Evolutionary conservation across 306 rosid genomes (phyloP).

Genomic region (Cicer chorassanicum): DNA sequence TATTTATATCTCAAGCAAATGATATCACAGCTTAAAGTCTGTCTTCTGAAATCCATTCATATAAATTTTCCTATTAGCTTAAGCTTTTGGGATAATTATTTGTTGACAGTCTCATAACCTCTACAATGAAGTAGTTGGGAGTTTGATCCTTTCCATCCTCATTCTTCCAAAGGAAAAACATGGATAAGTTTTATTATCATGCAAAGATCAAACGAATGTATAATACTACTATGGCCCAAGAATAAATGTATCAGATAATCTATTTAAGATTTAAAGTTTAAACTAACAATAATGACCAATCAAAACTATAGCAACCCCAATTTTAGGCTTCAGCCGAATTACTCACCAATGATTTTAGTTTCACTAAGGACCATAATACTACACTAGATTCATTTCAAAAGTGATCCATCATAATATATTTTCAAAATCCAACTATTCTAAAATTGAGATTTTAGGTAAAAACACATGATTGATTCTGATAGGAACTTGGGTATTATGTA

Average conservation of each 20-base stretch:
- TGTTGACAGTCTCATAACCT: slow-evolving; percentile 3
- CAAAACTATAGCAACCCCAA: not conserved
- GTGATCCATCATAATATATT: not conserved
- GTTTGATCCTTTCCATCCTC: not conserved
- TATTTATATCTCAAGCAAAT: slow-evolving; percentile 36
- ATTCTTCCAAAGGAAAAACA: not conserved
- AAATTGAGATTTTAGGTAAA: not conserved
- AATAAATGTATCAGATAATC: not conserved
- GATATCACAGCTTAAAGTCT: not conserved
- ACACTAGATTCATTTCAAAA: not conserved
- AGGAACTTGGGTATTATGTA: not conserved
- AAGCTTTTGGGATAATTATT: slow-evolving; percentile 6
- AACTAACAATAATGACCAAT: not conserved
- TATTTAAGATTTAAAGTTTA: slow-evolving; percentile 12
- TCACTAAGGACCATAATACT: not conserved
- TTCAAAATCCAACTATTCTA: not conserved
- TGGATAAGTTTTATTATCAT: slow-evolving; percentile 3
- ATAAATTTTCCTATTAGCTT: not conserved
- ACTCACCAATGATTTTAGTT: slow-evolving; percentile 5
- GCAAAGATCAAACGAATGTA: slow-evolving; percentile 22
- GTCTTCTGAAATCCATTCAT: not conserved
- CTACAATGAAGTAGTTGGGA: slow-evolving; percentile 5
- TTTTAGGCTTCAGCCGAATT: not conserved
- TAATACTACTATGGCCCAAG: not conserved
- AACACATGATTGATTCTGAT: not conserved